These are phyloP conservation scores for Sistotremastrum suecicum DNA, from an alignment of 768 basidiomycete genomes.

Conservation along the genomic window DNA sequence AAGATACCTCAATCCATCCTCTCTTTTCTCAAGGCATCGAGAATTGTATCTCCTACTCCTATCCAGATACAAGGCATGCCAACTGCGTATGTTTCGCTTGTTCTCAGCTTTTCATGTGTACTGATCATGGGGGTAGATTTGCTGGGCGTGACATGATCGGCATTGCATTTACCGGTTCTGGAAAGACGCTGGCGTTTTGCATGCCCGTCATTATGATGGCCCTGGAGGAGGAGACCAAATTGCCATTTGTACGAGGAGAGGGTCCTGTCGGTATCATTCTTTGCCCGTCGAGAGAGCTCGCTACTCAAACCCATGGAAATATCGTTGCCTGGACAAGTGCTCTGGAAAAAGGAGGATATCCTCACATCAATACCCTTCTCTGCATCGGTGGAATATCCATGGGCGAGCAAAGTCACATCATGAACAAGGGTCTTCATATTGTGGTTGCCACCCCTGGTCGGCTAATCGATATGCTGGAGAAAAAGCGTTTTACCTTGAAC, in stretches of 20 bases:
- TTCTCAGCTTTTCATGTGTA: conserved; percentile 8
- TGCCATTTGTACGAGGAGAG: conserved; percentile 86
- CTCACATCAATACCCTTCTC: conserved; percentile 72
- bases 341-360: conserved; percentile 73
- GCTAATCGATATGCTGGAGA: conserved; percentile 96
- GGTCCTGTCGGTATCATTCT: conserved; percentile 94
- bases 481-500: conserved; percentile 82
- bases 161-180: conserved; percentile 97
- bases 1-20: conserved; percentile 86
- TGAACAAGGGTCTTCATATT: conserved; percentile 86
- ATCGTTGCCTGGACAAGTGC: conserved; percentile 75
- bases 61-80: conserved; percentile 97
- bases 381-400: conserved; percentile 98
- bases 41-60: conserved; percentile 79
- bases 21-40: conserved; percentile 69
- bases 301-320: conserved; percentile 95
- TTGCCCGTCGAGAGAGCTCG: conserved; percentile 94
- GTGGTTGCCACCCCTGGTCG: conserved; percentile 96
- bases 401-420: conserved; percentile 88
- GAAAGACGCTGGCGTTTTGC: conserved; percentile 97
- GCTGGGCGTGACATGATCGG: conserved; percentile 96
- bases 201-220: conserved; percentile 96
- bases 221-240: conserved; percentile 80
- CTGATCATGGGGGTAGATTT: conserved; percentile 36
- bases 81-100: conserved; percentile 52